These are phyloP conservation scores for Pseudonitzschia multiseries DNA, from an alignment of 108 stramenopile genomes.

Conservation along the genomic window DNA sequence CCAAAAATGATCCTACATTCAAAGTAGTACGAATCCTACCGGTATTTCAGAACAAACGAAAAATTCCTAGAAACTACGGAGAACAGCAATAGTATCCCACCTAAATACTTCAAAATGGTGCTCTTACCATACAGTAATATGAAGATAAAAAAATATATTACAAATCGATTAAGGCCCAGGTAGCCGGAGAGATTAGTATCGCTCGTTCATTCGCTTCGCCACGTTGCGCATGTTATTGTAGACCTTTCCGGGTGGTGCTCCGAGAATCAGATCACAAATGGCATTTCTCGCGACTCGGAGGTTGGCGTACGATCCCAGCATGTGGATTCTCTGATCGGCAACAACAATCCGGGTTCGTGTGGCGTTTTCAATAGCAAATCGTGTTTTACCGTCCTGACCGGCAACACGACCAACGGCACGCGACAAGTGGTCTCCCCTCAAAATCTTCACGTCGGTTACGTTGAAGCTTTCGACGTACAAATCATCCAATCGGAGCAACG, in stretches of 20 bases:
- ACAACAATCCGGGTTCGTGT: slow-evolving; percentile 97
- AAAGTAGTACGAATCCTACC: too few relatives aligned
- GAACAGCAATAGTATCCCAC: too few relatives aligned
- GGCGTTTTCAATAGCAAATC: slow-evolving; percentile 99
- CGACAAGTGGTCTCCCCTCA: slow-evolving; percentile 94
- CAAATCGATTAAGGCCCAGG: neutral
- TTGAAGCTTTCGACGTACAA: slow-evolving; percentile 97
- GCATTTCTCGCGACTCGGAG: slow-evolving; percentile 98
- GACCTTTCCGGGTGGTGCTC: slow-evolving; percentile 99
- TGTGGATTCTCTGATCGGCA: slow-evolving; percentile 95
- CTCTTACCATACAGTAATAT: too few relatives aligned
- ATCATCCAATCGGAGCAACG: slow-evolving; percentile 96
- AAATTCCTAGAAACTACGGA: too few relatives aligned
- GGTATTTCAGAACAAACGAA: too few relatives aligned
- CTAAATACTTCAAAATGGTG: too few relatives aligned
- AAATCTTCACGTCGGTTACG: slow-evolving; percentile 95
- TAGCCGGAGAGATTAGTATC: slow-evolving; percentile 55
- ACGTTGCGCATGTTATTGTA: slow-evolving; percentile 99
- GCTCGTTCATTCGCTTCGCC: slow-evolving; percentile 95
- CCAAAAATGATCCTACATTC: too few relatives aligned
- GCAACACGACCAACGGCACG: slow-evolving; percentile 98
- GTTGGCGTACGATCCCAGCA: slow-evolving; percentile 95
- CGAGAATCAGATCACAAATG: slow-evolving; percentile 97
- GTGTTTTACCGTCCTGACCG: slow-evolving; percentile 98
- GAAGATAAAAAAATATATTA: too few relatives aligned